These are phyloP conservation scores for Rhodosporidiobolus sp. DNA, from an alignment of 768 basidiomycete genomes.

Conservation along the genomic window DNA sequence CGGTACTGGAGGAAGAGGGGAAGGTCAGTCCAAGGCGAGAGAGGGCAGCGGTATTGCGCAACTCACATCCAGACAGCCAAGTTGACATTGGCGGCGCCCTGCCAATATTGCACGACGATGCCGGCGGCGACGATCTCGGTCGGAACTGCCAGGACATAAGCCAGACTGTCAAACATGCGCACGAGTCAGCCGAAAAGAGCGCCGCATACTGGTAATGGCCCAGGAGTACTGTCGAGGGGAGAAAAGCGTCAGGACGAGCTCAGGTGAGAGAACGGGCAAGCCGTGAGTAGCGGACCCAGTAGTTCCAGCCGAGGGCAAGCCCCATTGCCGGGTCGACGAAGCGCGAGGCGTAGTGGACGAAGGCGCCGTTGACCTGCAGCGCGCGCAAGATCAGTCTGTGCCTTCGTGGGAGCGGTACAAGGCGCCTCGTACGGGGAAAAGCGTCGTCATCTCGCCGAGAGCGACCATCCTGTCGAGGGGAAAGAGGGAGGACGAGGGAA, in stretches of 20 bases:
- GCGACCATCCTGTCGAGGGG: conserved; percentile 22
- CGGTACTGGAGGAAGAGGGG: background rate
- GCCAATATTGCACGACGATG: conserved; percentile 40
- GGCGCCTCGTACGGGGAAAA: conserved; percentile 42
- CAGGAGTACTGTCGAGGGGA: conserved; percentile 42
- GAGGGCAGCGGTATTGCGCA: background rate
- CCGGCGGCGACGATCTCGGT: conserved; percentile 35
- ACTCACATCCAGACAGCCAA: conserved; percentile 36
- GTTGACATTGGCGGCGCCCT: conserved; percentile 13
- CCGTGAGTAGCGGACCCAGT: background rate
- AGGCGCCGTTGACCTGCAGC: conserved; percentile 46
- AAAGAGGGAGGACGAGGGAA: background rate
- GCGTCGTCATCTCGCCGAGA: conserved; percentile 46
- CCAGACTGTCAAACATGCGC: background rate
- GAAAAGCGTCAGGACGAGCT: conserved; percentile 44
- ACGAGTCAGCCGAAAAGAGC: background rate
- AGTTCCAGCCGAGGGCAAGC: conserved; percentile 11
- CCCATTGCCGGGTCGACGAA: conserved; percentile 52
- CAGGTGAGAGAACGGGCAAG: conserved; percentile 34
- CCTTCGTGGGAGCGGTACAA: too few relatives aligned
- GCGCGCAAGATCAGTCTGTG: too few relatives aligned
- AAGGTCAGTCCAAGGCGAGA: background rate
- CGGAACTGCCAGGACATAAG: too few relatives aligned
- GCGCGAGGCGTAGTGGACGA: conserved; percentile 54
- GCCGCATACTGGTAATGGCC: conserved; percentile 36